Evolutionary conservation across 345 rosid species (phyloP).

Genomic region (Hibiscus tridactylites): DNA sequence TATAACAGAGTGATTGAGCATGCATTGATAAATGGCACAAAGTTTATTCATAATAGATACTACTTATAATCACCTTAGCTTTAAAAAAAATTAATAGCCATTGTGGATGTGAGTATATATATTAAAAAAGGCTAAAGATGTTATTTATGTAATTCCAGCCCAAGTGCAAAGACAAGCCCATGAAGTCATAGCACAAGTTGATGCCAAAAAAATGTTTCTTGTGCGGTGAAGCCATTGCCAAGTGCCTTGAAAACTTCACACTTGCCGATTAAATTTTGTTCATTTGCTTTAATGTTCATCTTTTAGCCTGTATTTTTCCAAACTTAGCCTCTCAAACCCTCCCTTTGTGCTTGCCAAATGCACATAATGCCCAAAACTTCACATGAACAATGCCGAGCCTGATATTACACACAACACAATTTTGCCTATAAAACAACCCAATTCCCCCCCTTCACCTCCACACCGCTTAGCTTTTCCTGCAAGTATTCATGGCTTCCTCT

Average conservation of each 20-base stretch:
- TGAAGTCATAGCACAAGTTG: not conserved
- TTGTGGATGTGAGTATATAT: too few relatives aligned
- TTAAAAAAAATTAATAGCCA: too few relatives aligned
- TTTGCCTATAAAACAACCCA: not conserved
- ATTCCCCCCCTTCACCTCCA: not conserved
- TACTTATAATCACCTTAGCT: too few relatives aligned
- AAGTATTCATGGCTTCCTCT: conserved; percentile 15
- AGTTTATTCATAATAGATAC: too few relatives aligned
- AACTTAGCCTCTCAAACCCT: conserved; percentile 1
- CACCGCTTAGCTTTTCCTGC: not conserved
- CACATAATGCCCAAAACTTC: not conserved
- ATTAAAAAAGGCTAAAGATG: too few relatives aligned
- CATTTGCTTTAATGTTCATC: not conserved
- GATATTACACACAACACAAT: not conserved
- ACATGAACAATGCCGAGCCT: not conserved
- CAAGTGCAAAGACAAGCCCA: not conserved
- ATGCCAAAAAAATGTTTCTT: conserved; percentile 5
- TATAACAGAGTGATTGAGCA: too few relatives aligned
- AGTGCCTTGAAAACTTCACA: not conserved
- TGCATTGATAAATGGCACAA: too few relatives aligned
- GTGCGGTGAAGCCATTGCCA: conserved; percentile 9
- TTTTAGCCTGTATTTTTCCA: not conserved
- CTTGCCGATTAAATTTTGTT: conserved; percentile 13
- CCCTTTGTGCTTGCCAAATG: not conserved
- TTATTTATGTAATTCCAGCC: not conserved